phyloP scores from a whole-genome alignment of 345 rosid species.

The Populus davidiana region DNA sequence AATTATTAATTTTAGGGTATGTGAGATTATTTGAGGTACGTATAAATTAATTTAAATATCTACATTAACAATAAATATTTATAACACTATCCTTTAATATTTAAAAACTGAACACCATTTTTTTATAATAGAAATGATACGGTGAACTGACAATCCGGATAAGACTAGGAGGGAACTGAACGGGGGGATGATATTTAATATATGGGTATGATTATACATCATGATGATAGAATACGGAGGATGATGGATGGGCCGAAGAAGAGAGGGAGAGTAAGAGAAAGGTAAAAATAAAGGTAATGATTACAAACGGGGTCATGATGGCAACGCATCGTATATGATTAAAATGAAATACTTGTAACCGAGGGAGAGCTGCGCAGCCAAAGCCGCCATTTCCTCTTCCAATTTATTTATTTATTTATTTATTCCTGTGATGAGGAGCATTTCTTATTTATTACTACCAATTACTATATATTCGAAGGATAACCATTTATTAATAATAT shows the following conservation, averaged over 20 bases:
- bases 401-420: not conserved
- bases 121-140: too few relatives aligned
- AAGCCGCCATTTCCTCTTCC: constrained; percentile 61
- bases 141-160: too few relatives aligned
- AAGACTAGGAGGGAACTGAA: too few relatives aligned
- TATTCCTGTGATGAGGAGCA: not conserved
- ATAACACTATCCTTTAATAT: too few relatives aligned
- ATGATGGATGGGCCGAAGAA: not conserved
- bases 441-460: not conserved
- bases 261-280: too few relatives aligned
- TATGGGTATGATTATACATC: too few relatives aligned
- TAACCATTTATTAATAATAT: constrained; percentile 5
- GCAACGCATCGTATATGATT: not conserved
- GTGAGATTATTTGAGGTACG: too few relatives aligned
- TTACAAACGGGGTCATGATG: not conserved
- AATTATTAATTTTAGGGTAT: too few relatives aligned
- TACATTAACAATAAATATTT: too few relatives aligned
- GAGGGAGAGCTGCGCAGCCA: constrained; percentile 47
- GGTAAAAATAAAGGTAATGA: not conserved
- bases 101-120: too few relatives aligned
- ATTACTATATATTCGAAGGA: not conserved
- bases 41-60: rapidly evolving
- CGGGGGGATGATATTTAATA: too few relatives aligned
- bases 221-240: too few relatives aligned
- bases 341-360: not conserved